Evolutionary conservation across 2,329 filamentous ascomycete genomes (phyloP).

Genomic region (Sclerotinia sclerotiorum): DNA sequence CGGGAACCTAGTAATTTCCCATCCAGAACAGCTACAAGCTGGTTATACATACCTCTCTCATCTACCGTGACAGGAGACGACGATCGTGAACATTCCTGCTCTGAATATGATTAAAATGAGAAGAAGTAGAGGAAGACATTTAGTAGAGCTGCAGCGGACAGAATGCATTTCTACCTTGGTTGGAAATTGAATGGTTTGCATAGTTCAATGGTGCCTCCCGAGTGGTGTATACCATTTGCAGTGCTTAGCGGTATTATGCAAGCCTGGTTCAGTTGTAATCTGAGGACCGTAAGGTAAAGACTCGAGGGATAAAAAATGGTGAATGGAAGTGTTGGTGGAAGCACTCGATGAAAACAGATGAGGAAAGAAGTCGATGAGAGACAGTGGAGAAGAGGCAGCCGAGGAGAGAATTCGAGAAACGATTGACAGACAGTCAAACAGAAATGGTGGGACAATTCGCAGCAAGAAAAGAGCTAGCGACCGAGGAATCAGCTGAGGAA

Average conservation of each 20-base stretch:
- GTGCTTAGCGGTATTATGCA: neutral
- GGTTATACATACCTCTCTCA: neutral
- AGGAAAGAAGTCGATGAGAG: neutral
- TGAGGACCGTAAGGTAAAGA: neutral
- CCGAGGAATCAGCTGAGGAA: neutral
- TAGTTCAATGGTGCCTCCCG: neutral
- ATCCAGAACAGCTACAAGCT: too few species aligned
- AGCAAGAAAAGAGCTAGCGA: neutral
- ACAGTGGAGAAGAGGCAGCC: neutral
- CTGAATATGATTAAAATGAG: neutral
- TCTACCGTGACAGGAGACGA: neutral
- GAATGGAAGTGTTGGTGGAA: neutral
- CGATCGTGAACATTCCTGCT: too few species aligned
- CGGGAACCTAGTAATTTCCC: neutral
- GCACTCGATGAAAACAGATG: too few species aligned
- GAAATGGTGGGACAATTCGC: neutral
- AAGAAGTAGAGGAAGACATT: too few species aligned
- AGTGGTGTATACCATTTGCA: neutral
- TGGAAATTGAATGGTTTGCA: too few species aligned
- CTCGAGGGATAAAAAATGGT: too few species aligned
- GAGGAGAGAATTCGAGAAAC: neutral
- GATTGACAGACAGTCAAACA: neutral
- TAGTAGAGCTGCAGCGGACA: accelerated
- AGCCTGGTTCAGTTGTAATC: neutral
- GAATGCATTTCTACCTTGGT: too few species aligned